A percentile compares a stretch with the other conserved stretches of the same genome.
These are phyloP conservation scores for Penicilliopsis zonata DNA, from an alignment of 495 filamentous ascomycete species.

Conservation along the genomic window DNA sequence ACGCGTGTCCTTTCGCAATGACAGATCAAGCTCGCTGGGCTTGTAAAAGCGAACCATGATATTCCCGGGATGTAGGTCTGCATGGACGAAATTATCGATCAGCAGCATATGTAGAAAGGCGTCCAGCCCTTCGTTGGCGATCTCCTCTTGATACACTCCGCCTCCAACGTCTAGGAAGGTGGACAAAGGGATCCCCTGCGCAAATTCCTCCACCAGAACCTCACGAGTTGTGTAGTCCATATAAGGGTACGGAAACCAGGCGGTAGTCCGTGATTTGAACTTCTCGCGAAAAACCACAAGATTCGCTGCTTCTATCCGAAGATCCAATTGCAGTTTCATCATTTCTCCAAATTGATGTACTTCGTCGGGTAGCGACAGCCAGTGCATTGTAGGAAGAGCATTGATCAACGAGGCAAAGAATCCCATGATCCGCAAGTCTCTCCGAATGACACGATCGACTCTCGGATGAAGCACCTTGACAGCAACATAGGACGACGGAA, in stretches of 20 bases:
- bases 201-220: slow-evolving; percentile 93
- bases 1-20: slow-evolving; percentile 38
- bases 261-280: slow-evolving; percentile 79
- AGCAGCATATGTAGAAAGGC: slow-evolving; percentile 97
- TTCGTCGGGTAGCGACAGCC: slow-evolving; percentile 93
- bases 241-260: slow-evolving; percentile 94
- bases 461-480: slow-evolving; percentile 93
- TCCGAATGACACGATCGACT: slow-evolving; percentile 76
- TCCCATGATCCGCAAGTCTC: slow-evolving; percentile 85
- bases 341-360: slow-evolving; percentile 91
- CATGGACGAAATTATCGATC: slow-evolving; percentile 96
- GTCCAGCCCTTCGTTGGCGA: slow-evolving; percentile 90
- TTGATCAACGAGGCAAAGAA: slow-evolving; percentile 86
- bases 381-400: slow-evolving; percentile 87
- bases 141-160: slow-evolving; percentile 85
- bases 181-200: slow-evolving; percentile 81
- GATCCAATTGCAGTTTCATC: slow-evolving; percentile 94
- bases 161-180: slow-evolving; percentile 85
- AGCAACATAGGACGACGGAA: slow-evolving; percentile 88
- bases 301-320: slow-evolving; percentile 91
- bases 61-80: slow-evolving; percentile 96
- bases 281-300: slow-evolving; percentile 79
- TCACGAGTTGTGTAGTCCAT: slow-evolving; percentile 80
- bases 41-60: slow-evolving; percentile 99
- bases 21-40: slow-evolving; percentile 55